A percentile compares a stretch with the other conserved stretches of the same genome.
Evolutionary conservation across 2,329 filamentous ascomycete species (phyloP).

Genomic region (Neofusicoccum sp.): DNA sequence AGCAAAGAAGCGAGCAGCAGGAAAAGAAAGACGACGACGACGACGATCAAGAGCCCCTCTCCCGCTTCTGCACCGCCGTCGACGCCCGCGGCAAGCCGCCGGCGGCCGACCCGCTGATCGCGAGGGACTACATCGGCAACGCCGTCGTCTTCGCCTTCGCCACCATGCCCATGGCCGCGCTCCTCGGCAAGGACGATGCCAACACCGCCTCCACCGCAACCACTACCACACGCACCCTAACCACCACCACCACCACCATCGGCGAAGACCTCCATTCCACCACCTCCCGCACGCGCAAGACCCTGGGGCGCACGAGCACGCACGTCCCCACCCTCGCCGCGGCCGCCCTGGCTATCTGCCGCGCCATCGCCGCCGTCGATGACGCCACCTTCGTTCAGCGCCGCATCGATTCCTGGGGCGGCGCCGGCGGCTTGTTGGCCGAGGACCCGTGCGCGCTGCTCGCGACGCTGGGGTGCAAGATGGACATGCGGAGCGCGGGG

Average conservation of each 20-base stretch:
- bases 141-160: neutral
- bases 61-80: neutral
- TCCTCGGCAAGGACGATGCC: too few species aligned
- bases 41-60: too few species aligned
- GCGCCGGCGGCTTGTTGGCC: too few species aligned
- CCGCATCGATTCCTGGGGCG: neutral
- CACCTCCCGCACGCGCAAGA: too few species aligned
- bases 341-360: neutral
- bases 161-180: neutral
- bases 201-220: too few species aligned
- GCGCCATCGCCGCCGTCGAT: neutral
- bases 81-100: neutral
- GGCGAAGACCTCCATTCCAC: too few species aligned
- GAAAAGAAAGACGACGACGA: too few species aligned
- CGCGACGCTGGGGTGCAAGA: neutral
- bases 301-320: too few species aligned
- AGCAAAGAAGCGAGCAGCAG: too few species aligned
- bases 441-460: neutral
- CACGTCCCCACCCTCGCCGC: neutral
- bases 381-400: neutral
- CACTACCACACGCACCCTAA: neutral
- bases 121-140: conserved; percentile 11
- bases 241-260: too few species aligned
- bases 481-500: neutral
- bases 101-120: neutral